These are phyloP conservation scores for Colletotrichum filicis DNA, from an alignment of 2,329 filamentous ascomycete genomes.

Conservation along the genomic window DNA sequence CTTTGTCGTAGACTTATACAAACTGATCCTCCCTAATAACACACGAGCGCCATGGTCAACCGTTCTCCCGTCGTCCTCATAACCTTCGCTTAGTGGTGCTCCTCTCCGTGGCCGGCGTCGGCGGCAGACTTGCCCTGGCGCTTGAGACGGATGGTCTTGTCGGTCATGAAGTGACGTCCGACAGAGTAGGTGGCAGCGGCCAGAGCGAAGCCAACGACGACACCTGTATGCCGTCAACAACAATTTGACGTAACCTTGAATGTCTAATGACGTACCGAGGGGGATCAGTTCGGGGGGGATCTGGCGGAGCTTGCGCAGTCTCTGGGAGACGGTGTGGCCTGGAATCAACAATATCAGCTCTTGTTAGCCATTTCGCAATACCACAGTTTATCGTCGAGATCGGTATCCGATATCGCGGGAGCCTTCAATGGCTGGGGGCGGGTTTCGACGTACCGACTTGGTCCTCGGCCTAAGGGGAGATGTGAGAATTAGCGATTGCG, in stretches of 20 bases:
- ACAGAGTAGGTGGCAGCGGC: slow-evolving; percentile 85
- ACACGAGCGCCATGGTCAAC: slow-evolving; percentile 28
- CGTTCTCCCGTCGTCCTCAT: slow-evolving; percentile 25
- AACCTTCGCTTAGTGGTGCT: slow-evolving; percentile 46
- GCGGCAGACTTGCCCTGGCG: slow-evolving; percentile 67
- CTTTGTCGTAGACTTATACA: slow-evolving; percentile 36
- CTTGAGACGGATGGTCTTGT: slow-evolving; percentile 91
- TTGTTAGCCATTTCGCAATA: slow-evolving; percentile 17
- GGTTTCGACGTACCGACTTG: slow-evolving; percentile 69
- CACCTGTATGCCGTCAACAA: slow-evolving; percentile 61
- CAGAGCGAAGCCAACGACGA: slow-evolving; percentile 89
- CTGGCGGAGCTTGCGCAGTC: slow-evolving; percentile 87
- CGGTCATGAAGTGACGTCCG: slow-evolving; percentile 82
- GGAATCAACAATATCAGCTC: slow-evolving; percentile 24
- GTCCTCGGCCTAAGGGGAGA: slow-evolving; percentile 68
- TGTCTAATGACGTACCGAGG: slow-evolving; percentile 74
- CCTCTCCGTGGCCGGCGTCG: slow-evolving; percentile 45
- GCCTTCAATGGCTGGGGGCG: slow-evolving; percentile 32
- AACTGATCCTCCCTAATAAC: slow-evolving; percentile 33
- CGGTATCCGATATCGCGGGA: slow-evolving; percentile 14
- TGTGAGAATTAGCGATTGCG: slow-evolving; percentile 45
- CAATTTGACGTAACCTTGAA: neutral
- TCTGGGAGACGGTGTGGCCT: slow-evolving; percentile 98
- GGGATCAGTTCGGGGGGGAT: slow-evolving; percentile 95
- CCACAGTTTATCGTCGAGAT: slow-evolving; percentile 10